phyloP scores from a whole-genome alignment of 345 rosid genomes.

The Gossypium turneri region DNA sequence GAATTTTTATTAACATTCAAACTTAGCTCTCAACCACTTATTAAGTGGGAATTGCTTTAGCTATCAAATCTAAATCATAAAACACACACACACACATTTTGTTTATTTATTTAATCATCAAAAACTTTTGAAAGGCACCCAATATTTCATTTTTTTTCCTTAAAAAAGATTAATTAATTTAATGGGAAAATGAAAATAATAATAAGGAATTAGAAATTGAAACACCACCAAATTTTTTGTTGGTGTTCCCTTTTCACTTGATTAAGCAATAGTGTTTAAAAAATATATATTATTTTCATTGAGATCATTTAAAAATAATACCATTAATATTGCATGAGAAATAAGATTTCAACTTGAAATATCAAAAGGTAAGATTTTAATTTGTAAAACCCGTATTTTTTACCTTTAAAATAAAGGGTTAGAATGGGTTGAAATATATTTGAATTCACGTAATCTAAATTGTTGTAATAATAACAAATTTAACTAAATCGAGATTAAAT shows the following conservation, averaged over 20 bases:
- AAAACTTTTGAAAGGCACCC: background rate
- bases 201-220: background rate
- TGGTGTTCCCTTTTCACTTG: background rate
- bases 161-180: background rate
- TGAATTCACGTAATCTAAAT: no score
- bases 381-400: no score
- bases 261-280: background rate
- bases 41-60: slow-evolving; percentile 4
- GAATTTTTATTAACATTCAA: slow-evolving; percentile 8
- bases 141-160: background rate
- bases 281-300: no score
- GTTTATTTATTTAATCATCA: background rate
- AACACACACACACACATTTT: background rate
- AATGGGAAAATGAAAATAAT: background rate
- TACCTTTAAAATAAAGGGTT: no score
- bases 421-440: no score
- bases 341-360: no score
- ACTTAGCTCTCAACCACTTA: slow-evolving; percentile 15
- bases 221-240: background rate
- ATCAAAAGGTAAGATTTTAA: no score
- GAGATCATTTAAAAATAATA: no score
- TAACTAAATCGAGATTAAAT: no score
- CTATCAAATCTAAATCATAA: slow-evolving; percentile 6
- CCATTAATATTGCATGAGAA: no score
- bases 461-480: no score